Conservation (phyloP, 345 rosid species). For the Corchorus olitorius region DNA sequence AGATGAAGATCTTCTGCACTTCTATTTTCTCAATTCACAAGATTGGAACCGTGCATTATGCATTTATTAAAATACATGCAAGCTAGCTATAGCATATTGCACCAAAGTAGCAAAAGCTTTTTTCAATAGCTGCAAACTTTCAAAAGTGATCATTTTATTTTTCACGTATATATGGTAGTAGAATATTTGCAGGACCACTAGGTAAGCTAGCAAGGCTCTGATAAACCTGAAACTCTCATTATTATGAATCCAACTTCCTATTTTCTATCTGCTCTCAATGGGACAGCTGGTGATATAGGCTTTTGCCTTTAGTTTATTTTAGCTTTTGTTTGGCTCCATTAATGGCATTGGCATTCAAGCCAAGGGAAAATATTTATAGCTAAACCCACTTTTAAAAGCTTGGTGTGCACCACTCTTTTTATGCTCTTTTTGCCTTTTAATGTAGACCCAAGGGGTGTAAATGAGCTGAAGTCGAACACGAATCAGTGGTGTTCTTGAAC, state of each 20-base stretch:
- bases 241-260: conserved; percentile 3
- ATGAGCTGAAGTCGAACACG: too few relatives aligned
- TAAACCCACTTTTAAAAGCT: background rate
- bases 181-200: background rate
- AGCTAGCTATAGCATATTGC: too few relatives aligned
- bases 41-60: too few relatives aligned
- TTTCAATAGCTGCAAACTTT: background rate
- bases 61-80: too few relatives aligned
- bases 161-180: background rate
- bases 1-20: too few relatives aligned
- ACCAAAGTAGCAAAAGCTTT: background rate
- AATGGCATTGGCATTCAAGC: background rate
- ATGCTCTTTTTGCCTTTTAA: background rate
- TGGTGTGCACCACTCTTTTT: background rate
- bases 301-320: too few relatives aligned
- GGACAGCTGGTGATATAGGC: too few relatives aligned
- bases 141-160: background rate
- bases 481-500: too few relatives aligned
- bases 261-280: background rate
- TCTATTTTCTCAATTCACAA: too few relatives aligned
- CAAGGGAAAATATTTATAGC: background rate
- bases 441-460: background rate
- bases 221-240: background rate
- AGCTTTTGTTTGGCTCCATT: background rate
- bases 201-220: background rate